Percentiles rank a stretch among this genome's conserved stretches.
Conservation (phyloP, 768 basidiomycete genomes). For the Gautieria morchelliformis region DNA sequence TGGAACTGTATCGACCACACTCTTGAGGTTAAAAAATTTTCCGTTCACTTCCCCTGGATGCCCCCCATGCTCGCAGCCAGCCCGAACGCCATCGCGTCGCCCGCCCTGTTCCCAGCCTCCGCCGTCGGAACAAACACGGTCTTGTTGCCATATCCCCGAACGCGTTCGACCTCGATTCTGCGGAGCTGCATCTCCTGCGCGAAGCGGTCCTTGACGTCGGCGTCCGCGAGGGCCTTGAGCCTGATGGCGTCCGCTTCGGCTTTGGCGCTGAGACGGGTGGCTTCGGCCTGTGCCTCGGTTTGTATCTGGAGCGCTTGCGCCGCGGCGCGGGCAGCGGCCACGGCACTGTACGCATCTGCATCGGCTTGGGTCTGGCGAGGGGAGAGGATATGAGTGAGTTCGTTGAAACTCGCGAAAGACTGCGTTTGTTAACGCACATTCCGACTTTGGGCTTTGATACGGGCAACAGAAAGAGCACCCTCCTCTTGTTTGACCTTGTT, state of each 20-base stretch:
- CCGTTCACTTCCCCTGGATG: neutral
- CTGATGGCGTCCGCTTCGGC: constrained; percentile 65
- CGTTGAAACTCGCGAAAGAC: neutral
- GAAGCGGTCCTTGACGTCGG: constrained; percentile 48
- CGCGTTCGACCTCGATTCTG: constrained; percentile 51
- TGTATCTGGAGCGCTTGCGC: constrained; percentile 59
- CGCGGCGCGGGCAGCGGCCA: constrained; percentile 66
- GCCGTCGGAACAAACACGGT: constrained; percentile 6
- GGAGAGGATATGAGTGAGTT: constrained; percentile 2
- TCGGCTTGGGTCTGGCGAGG: constrained; percentile 54
- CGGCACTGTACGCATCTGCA: constrained; percentile 62
- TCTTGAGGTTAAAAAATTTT: neutral
- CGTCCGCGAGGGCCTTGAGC: constrained; percentile 56
- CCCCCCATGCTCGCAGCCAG: neutral
- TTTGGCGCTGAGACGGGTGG: constrained; percentile 62
- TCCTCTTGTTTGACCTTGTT: constrained; percentile 84
- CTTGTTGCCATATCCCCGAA: constrained; percentile 57
- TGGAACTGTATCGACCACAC: neutral
- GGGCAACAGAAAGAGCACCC: constrained; percentile 66
- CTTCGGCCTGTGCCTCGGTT: constrained; percentile 70
- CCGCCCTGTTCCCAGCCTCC: neutral
- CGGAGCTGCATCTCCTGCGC: constrained; percentile 71
- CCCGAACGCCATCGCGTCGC: neutral
- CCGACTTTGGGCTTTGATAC: constrained; percentile 60
- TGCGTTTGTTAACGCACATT: constrained; percentile 27